phyloP scores from a whole-genome alignment of 1,139 yeast genomes.

The Hyphopichia wangnamkhiaoensis region DNA sequence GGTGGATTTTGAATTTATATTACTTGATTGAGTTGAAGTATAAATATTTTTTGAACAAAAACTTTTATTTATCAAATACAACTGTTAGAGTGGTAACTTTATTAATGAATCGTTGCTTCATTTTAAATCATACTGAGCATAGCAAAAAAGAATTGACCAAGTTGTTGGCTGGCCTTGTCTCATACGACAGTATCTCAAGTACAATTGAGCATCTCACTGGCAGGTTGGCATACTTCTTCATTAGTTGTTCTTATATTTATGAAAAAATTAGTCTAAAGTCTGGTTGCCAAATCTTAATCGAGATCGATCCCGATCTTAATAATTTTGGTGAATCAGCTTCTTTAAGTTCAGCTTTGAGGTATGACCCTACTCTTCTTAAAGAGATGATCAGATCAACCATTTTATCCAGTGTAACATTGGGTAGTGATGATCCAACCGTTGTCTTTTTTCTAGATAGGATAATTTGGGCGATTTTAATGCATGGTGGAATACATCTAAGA shows the following conservation, averaged over 20 bases:
- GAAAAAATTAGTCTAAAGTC: constrained; percentile 16
- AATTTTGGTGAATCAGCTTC: constrained; percentile 7
- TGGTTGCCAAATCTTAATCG: constrained; percentile 4
- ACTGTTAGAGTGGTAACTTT: constrained; percentile 15
- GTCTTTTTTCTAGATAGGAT: constrained; percentile 34
- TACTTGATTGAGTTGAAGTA: constrained; percentile 9
- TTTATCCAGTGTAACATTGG: constrained; percentile 24
- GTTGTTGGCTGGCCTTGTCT: constrained; percentile 9
- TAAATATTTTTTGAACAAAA: constrained; percentile 9
- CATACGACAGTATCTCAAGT: constrained; percentile 11
- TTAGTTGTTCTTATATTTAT: constrained; percentile 19
- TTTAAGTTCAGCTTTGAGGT: constrained; percentile 8
- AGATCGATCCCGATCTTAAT: constrained; percentile 6
- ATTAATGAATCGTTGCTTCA: constrained; percentile 16
- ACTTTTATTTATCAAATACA: constrained; percentile 13
- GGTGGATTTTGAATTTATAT: constrained; percentile 22
- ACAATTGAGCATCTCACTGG: constrained; percentile 19
- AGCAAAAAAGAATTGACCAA: constrained; percentile 12
- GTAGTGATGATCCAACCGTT: constrained; percentile 38
- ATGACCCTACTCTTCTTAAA: constrained; percentile 14
- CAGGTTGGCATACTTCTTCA: constrained; percentile 16
- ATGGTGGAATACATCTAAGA: constrained; percentile 46
- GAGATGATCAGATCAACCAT: constrained; percentile 36
- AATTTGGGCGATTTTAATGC: constrained; percentile 39
- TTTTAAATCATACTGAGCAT: constrained; percentile 14